Evolutionary conservation across 306 rosid genomes (phyloP).

Genomic region (Quercus rubra): DNA sequence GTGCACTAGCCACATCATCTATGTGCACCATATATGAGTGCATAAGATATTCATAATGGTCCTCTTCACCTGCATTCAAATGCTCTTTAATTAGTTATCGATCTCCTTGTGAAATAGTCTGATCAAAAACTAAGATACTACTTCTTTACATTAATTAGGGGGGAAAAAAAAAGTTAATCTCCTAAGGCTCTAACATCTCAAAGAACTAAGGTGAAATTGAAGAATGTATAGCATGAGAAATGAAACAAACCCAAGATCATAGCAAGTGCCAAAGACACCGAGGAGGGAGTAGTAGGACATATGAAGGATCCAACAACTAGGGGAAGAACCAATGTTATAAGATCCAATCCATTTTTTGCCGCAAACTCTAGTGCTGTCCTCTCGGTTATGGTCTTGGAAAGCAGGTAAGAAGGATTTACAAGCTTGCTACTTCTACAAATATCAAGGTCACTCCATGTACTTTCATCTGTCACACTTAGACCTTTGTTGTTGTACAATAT

Average conservation of each 20-base stretch:
- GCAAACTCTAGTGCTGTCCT: slow-evolving; percentile 46
- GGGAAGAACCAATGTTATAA: slow-evolving; percentile 54
- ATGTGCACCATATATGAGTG: slow-evolving; percentile 47
- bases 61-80: slow-evolving; percentile 32
- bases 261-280: slow-evolving; percentile 29
- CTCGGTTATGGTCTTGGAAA: slow-evolving; percentile 57
- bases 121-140: too few relatives aligned
- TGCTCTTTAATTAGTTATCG: background rate
- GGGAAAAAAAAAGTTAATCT: background rate
- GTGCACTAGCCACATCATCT: slow-evolving; percentile 50
- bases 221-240: background rate
- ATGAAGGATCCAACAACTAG: slow-evolving; percentile 58
- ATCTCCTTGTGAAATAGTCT: too few relatives aligned
- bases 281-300: slow-evolving; percentile 38
- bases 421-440: slow-evolving; percentile 6
- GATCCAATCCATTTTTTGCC: slow-evolving; percentile 41
- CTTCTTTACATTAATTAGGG: too few relatives aligned
- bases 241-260: slow-evolving; percentile 40
- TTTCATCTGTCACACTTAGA: slow-evolving; percentile 32
- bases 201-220: background rate
- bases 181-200: background rate
- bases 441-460: slow-evolving; percentile 52
- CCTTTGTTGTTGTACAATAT: slow-evolving; percentile 2
- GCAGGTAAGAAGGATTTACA: slow-evolving; percentile 31
- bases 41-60: slow-evolving; percentile 18